These are phyloP conservation scores for Leccinum truebloodii DNA, from an alignment of 768 basidiomycete species.

Conservation along the genomic window DNA sequence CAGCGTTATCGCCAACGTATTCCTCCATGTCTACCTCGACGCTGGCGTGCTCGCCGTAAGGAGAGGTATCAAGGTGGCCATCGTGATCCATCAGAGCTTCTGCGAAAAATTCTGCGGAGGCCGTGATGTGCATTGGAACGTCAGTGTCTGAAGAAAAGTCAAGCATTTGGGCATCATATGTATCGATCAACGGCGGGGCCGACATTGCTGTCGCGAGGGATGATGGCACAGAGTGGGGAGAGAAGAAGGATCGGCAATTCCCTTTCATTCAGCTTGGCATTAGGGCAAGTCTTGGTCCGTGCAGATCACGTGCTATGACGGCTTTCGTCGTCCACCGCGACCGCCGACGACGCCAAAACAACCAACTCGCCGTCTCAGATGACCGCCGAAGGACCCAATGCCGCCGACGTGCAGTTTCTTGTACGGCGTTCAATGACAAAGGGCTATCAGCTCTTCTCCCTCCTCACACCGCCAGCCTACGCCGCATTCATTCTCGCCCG, in stretches of 20 bases:
- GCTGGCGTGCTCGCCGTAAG: conserved; percentile 38
- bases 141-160: conserved; percentile 59
- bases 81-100: conserved; percentile 65
- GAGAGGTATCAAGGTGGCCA: conserved; percentile 29
- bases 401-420: conserved; percentile 64
- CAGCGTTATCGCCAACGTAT: conserved; percentile 46
- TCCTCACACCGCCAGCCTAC: conserved; percentile 65
- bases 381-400: conserved; percentile 29
- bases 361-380: conserved; percentile 11
- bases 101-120: conserved; percentile 49
- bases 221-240: conserved; percentile 19
- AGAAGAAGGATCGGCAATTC: conserved; percentile 19
- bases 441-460: conserved; percentile 68
- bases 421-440: conserved; percentile 64
- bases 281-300: conserved; percentile 36
- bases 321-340: neutral
- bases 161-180: conserved; percentile 64
- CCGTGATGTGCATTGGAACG: conserved; percentile 54
- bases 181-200: conserved; percentile 40
- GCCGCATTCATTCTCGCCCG: conserved; percentile 51
- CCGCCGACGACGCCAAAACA: conserved; percentile 8
- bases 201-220: conserved; percentile 24
- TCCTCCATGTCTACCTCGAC: conserved; percentile 72
- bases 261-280: conserved; percentile 9
- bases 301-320: conserved; percentile 29